phyloP scores from a whole-genome alignment of 176 grass and related monocot species.

The Oryza punctata region DNA sequence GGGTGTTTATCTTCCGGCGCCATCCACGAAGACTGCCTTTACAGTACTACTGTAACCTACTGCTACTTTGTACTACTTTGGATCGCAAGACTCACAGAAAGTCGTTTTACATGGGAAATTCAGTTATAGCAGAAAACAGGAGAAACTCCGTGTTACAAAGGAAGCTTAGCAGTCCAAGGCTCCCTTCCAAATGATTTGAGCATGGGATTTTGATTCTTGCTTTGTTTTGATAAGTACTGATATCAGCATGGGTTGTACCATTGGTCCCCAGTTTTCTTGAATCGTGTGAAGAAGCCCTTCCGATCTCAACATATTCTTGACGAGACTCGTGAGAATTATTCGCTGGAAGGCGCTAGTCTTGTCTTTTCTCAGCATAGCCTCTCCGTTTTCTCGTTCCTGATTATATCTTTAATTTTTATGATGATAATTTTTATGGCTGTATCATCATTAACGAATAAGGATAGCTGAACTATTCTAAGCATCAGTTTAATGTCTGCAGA shows the following conservation, averaged over 20 bases:
- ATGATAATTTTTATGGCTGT: neutral
- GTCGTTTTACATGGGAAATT: neutral
- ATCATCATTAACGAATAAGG: neutral
- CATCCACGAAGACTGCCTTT: neutral
- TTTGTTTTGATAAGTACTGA: neutral
- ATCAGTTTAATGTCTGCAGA: neutral
- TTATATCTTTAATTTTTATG: neutral
- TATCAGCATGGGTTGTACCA: neutral
- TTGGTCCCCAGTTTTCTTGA: neutral
- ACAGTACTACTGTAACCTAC: neutral
- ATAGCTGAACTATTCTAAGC: constrained; percentile 10
- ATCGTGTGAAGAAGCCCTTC: constrained; percentile 8
- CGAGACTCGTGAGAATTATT: neutral
- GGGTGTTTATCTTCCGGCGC: neutral
- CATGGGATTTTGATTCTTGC: neutral
- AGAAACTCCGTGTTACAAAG: neutral
- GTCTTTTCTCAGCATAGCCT: neutral
- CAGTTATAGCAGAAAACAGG: neutral
- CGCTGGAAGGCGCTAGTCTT: neutral
- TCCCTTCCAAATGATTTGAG: neutral
- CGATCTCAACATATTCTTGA: neutral
- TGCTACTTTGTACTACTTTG: neutral
- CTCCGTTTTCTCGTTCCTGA: neutral
- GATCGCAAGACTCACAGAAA: neutral
- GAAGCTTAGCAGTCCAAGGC: neutral